These are phyloP conservation scores for Talaromyces sp. DNA, from an alignment of 2,329 filamentous ascomycete species.

Conservation along the genomic window DNA sequence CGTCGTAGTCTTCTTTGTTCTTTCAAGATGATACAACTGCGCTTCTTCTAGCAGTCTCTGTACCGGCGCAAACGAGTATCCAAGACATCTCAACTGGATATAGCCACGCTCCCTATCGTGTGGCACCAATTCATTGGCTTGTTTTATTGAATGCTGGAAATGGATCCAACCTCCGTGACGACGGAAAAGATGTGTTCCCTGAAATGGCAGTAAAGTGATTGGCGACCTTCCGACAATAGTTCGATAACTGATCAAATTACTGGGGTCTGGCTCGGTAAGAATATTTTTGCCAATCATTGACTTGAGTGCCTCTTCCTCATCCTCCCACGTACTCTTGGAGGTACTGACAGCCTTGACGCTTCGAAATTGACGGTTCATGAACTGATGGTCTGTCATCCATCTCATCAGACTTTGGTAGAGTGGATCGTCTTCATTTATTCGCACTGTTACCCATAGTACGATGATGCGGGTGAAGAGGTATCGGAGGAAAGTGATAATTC, in stretches of 20 bases:
- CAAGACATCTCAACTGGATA: constrained; percentile 18
- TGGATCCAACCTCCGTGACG: constrained; percentile 17
- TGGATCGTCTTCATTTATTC: constrained; percentile 52
- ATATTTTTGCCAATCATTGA: constrained; percentile 8
- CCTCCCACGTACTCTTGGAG: constrained; percentile 51
- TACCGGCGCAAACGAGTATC: constrained; percentile 14
- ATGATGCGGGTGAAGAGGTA: constrained; percentile 14
- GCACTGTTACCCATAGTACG: constrained; percentile 30
- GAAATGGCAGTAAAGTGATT: constrained; percentile 24
- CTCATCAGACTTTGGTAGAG: constrained; percentile 57
- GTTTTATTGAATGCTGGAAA: constrained; percentile 10
- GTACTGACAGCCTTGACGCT: constrained; percentile 54
- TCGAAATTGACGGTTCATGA: constrained; percentile 46
- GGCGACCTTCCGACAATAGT: constrained; percentile 14
- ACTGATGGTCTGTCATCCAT: constrained; percentile 53
- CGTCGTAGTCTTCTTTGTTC: constrained; percentile 43
- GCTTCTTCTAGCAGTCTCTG: constrained; percentile 37
- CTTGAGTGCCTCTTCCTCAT: constrained; percentile 33
- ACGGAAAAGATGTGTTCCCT: constrained; percentile 17
- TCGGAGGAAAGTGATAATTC: constrained; percentile 15
- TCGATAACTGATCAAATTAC: constrained; percentile 16
- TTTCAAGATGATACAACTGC: constrained; percentile 48
- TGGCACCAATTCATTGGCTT: constrained; percentile 3
- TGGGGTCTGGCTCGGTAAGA: constrained; percentile 9
- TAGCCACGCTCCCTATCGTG: constrained; percentile 6